Base-by-base conservation (phyloP, 73 alveolate species). In the Blepharisma stoltei region DNA sequence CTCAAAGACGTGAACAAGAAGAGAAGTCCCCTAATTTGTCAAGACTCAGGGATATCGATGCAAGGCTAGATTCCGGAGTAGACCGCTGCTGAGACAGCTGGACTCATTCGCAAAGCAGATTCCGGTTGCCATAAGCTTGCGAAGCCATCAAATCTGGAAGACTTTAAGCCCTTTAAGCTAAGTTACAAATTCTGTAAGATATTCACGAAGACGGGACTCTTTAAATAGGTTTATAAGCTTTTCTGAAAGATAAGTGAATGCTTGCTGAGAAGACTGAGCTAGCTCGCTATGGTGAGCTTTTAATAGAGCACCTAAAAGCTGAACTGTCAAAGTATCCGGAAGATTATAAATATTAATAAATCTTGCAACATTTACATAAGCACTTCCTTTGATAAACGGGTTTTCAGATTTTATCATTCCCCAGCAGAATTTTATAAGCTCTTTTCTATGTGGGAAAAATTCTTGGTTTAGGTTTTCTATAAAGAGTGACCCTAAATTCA, bases 341-440 rank as follows among this genome's bases (percentile, higher is more conserved):
- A 60, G 23, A 25, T 25, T 60, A 60, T 60, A 60, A 60, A 60
- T 38, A 14, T 38, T 38, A 60, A 60, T 60, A 60, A 60, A 60
- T 47, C 73, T 60, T 3, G 73, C 73, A 60, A 60, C 73, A 60
- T 60, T 60, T 8, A 60, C 73, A 60, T 60, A 60, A 60, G 73
- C 73, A 4, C 73, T 60, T 20, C 73, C 73, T 60, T 60, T 60
- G 14, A 60, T 60, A 60, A 60, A 60, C 14, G 73, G 73, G 45
- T 60, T 60, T 14, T 60, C 73, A 25, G 73, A 60, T 60, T 60
- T 60, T 14, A 60, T 60, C 73, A 60, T 60, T 25, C 73, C 73
- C 73, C 73, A 60, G 5, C 23, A 60, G 45, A 60, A 60, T 25
- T 60, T 60, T 18, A 60, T 60, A 60, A 60, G 73, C 45, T 60